Evolutionary conservation across 345 rosid species (phyloP).

Genomic region (Microcos paniculata): DNA sequence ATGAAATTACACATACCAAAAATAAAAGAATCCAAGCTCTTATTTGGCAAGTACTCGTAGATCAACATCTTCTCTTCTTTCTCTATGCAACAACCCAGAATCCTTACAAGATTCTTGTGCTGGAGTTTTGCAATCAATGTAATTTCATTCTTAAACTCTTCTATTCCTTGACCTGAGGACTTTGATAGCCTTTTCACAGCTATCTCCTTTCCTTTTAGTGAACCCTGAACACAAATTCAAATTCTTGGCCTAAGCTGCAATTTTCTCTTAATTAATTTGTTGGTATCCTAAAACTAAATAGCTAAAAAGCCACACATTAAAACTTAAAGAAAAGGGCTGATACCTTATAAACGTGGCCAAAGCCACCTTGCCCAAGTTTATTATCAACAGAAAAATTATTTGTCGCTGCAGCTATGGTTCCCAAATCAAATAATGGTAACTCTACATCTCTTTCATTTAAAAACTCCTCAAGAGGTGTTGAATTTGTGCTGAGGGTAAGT

Average conservation of each 20-base stretch:
- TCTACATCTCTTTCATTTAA: conserved; percentile 22
- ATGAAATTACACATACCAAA: conserved; percentile 37
- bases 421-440: conserved; percentile 44
- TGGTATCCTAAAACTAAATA: no score
- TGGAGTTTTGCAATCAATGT: conserved; percentile 53
- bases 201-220: conserved; percentile 40
- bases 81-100: conserved; percentile 60
- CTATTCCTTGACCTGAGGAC: conserved; percentile 48
- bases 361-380: conserved; percentile 73
- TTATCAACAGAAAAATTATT: conserved; percentile 39
- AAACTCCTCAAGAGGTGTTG: conserved; percentile 28
- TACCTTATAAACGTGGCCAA: conserved; percentile 69
- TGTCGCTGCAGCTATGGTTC: conserved; percentile 45
- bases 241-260: no score
- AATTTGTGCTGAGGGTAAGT: conserved; percentile 17
- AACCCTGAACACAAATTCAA: conserved; percentile 30
- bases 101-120: conserved; percentile 70
- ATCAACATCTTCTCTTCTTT: conserved; percentile 56
- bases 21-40: conserved; percentile 54
- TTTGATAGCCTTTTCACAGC: conserved; percentile 49
- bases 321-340: background rate
- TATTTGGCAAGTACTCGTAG: conserved; percentile 63
- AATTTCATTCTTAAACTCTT: conserved; percentile 51
- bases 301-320: background rate
- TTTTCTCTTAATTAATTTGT: no score